A percentile compares a stretch with the other conserved stretches of the same genome.
Conservation (phyloP, 2,329 filamentous ascomycete species). For the Botryosphaeria agaves region DNA sequence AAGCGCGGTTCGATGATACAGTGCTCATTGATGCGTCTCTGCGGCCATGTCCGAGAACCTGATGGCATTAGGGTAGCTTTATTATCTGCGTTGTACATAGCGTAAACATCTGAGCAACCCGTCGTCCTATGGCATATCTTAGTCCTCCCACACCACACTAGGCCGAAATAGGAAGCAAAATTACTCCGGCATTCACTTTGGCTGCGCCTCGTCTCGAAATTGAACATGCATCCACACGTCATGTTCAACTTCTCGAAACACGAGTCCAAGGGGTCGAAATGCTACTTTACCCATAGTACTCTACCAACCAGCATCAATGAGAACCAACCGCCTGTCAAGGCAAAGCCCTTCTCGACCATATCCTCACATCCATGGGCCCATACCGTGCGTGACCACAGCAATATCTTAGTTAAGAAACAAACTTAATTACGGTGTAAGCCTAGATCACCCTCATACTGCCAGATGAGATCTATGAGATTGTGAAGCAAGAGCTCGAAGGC, state of each 20-base stretch:
- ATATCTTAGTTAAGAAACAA: background rate
- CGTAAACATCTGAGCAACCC: too few relatives aligned
- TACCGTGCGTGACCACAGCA: constrained; percentile 30
- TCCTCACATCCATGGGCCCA: constrained; percentile 49
- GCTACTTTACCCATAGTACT: constrained; percentile 52
- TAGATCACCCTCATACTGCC: constrained; percentile 60
- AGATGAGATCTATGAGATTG: constrained; percentile 36
- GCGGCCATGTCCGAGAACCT: too few relatives aligned
- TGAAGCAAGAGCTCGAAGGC: constrained; percentile 34
- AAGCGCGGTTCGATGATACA: too few relatives aligned
- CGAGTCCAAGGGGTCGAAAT: constrained; percentile 37
- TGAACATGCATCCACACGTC: background rate
- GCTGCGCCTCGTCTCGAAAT: too few relatives aligned
- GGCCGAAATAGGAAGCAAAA: too few relatives aligned
- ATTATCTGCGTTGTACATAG: too few relatives aligned
- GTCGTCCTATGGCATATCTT: too few relatives aligned
- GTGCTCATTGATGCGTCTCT: too few relatives aligned
- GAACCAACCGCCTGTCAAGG: constrained; percentile 51
- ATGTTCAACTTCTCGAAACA: constrained; percentile 19
- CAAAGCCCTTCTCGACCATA: constrained; percentile 59
- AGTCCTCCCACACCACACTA: too few relatives aligned
- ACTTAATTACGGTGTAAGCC: background rate
- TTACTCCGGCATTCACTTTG: too few relatives aligned
- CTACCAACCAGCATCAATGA: constrained; percentile 53
- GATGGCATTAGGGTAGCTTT: too few relatives aligned